Evolutionary conservation across 2,329 filamentous ascomycete species (phyloP).

Genomic region (Colletotrichum truncatum): DNA sequence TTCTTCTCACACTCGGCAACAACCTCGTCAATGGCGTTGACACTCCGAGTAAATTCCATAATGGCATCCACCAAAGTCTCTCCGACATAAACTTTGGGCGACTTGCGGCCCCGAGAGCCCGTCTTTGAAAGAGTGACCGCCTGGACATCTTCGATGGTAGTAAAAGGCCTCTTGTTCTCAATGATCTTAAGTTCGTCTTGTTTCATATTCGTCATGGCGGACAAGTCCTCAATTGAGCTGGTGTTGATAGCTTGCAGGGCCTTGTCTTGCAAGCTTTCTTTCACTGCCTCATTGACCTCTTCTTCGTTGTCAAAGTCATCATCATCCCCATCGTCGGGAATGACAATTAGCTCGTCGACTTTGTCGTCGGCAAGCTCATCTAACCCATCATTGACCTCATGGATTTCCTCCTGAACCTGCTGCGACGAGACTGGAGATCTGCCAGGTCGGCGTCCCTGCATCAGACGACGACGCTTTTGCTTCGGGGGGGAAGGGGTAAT

Average conservation of each 20-base stretch:
- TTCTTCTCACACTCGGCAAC: conserved; percentile 79
- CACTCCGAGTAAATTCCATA: conserved; percentile 80
- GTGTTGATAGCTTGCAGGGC: conserved; percentile 86
- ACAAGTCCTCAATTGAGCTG: conserved; percentile 78
- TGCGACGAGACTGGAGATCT: conserved; percentile 31
- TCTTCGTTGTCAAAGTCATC: conserved; percentile 45
- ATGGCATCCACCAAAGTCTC: conserved; percentile 61
- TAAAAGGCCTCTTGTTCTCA: conserved; percentile 79
- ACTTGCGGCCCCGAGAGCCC: conserved; percentile 49
- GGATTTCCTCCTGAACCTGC: conserved; percentile 31
- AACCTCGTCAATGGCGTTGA: conserved; percentile 84
- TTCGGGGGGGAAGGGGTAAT: conserved; percentile 40
- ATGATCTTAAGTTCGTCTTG: conserved; percentile 75
- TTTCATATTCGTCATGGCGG: conserved; percentile 82
- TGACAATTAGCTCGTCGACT: conserved; percentile 36
- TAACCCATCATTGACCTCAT: conserved; percentile 37
- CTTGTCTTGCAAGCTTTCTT: conserved; percentile 44
- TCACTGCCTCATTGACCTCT: conserved; percentile 25
- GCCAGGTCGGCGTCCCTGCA: conserved; percentile 44
- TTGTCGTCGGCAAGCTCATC: conserved; percentile 39
- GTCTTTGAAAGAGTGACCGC: conserved; percentile 66
- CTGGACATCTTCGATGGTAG: conserved; percentile 70
- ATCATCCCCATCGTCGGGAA: conserved; percentile 52
- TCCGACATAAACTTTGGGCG: conserved; percentile 58
- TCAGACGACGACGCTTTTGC: conserved; percentile 39